Evolutionary conservation across 2,329 filamentous ascomycete genomes (phyloP).

Genomic region (Neopestalotiopsis sp.): DNA sequence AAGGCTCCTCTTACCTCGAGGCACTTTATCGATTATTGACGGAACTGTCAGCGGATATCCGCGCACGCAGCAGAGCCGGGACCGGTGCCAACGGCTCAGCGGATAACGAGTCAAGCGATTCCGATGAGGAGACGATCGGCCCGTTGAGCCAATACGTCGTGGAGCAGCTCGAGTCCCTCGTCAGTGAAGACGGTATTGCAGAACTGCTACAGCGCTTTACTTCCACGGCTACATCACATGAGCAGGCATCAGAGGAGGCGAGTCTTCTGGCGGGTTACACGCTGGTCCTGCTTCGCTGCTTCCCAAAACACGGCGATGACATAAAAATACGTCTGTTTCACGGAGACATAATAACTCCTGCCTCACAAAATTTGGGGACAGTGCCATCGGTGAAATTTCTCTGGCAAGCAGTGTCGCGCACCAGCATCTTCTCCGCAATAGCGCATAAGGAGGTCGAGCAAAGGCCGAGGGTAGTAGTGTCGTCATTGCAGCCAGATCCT

Average conservation of each 20-base stretch:
- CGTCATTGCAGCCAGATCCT: constrained; percentile 36
- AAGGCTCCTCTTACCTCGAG: constrained; percentile 47
- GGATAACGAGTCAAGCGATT: constrained; percentile 48
- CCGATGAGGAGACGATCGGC: constrained; percentile 34
- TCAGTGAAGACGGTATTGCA: constrained; percentile 78
- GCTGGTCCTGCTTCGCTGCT: constrained; percentile 83
- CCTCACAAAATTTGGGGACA: constrained; percentile 40
- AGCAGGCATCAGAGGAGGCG: constrained; percentile 60
- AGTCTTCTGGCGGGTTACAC: constrained; percentile 85
- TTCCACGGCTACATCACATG: constrained; percentile 37
- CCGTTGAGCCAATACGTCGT: constrained; percentile 63
- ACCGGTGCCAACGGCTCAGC: constrained; percentile 39
- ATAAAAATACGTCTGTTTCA: constrained; percentile 94
- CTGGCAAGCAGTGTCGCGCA: constrained; percentile 68
- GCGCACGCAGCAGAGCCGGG: constrained; percentile 40
- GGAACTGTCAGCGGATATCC: constrained; percentile 56
- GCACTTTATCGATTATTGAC: constrained; percentile 62
- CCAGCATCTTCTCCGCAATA: constrained; percentile 45
- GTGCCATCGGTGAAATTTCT: constrained; percentile 81
- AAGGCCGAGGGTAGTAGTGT: constrained; percentile 30
- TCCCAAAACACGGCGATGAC: constrained; percentile 81
- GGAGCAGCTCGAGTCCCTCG: constrained; percentile 70
- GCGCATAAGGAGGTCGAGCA: constrained; percentile 35
- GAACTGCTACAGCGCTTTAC: constrained; percentile 56
- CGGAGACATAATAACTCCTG: constrained; percentile 61